Conservation (phyloP, 306 rosid genomes). For the Rubus idaeus region DNA sequence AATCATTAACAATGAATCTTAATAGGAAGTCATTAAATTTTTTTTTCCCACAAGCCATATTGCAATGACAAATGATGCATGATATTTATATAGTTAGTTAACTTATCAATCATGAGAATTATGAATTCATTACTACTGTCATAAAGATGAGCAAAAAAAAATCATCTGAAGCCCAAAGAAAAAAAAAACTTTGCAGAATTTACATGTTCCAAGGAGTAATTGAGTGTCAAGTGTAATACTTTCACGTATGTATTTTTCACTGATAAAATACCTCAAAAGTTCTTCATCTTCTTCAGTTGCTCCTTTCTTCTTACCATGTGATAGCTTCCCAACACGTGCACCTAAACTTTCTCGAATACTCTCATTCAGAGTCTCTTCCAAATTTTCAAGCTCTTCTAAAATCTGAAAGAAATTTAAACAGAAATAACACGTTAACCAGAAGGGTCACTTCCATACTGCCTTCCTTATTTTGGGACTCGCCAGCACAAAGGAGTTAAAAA, state of each 20-base stretch:
- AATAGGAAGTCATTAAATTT: neutral
- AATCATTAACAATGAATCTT: neutral
- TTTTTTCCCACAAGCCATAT: neutral
- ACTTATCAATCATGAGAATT: neutral
- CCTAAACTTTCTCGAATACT: slow-evolving; percentile 93
- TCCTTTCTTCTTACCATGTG: slow-evolving; percentile 73
- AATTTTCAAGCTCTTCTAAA: slow-evolving; percentile 90
- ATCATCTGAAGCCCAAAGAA: neutral
- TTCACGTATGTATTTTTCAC: neutral
- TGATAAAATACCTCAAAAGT: slow-evolving; percentile 50
- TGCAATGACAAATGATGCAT: neutral
- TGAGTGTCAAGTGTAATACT: neutral
- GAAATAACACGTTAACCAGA: neutral
- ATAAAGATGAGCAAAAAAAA: neutral
- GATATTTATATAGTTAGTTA: neutral
- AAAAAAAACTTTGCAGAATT: too few relatives aligned
- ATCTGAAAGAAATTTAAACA: slow-evolving; percentile 38
- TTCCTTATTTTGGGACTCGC: neutral
- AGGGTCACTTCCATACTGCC: neutral
- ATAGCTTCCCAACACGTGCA: slow-evolving; percentile 62
- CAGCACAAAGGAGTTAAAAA: neutral
- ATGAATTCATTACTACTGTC: neutral
- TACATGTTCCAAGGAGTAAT: neutral
- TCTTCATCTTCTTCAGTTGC: slow-evolving; percentile 73
- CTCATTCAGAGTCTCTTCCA: slow-evolving; percentile 96